Evolutionary conservation across 2,329 filamentous ascomycete genomes (phyloP).

Genomic region (Colletotrichum sp.): DNA sequence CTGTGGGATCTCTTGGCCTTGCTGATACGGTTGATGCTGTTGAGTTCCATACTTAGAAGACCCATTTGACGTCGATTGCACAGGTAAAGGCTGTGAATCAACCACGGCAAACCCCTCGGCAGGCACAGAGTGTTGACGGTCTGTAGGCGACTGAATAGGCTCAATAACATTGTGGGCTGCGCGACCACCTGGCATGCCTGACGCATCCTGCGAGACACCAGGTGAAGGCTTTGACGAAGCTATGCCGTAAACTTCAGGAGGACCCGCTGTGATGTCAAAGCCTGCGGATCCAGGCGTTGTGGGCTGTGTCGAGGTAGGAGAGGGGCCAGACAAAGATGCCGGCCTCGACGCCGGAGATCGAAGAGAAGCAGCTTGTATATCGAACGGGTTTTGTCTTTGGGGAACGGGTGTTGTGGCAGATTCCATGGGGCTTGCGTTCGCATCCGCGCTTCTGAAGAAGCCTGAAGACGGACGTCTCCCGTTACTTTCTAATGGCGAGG

Average conservation of each 20-base stretch:
- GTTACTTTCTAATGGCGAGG: constrained; percentile 30
- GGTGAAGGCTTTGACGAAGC: background rate
- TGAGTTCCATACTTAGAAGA: background rate
- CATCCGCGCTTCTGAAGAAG: constrained; percentile 19
- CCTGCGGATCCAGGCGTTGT: background rate
- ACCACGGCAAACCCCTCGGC: background rate
- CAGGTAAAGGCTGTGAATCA: background rate
- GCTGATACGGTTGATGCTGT: background rate
- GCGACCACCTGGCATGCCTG: background rate
- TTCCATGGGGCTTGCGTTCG: background rate
- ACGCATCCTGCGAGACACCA: background rate
- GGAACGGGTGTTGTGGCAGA: background rate
- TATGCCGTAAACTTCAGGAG: constrained; percentile 6
- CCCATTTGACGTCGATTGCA: background rate
- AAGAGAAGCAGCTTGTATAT: background rate
- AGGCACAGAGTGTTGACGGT: constrained; percentile 9
- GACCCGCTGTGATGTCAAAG: background rate
- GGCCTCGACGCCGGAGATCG: background rate
- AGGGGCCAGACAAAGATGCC: background rate
- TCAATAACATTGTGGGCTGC: background rate
- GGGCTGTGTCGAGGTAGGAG: background rate
- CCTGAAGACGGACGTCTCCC: constrained; percentile 9
- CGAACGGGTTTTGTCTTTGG: background rate
- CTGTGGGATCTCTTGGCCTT: background rate
- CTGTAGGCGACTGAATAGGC: background rate